Base-by-base conservation (phyloP, 2,329 filamentous ascomycete species). In the Hymenoscyphus occultus region DNA sequence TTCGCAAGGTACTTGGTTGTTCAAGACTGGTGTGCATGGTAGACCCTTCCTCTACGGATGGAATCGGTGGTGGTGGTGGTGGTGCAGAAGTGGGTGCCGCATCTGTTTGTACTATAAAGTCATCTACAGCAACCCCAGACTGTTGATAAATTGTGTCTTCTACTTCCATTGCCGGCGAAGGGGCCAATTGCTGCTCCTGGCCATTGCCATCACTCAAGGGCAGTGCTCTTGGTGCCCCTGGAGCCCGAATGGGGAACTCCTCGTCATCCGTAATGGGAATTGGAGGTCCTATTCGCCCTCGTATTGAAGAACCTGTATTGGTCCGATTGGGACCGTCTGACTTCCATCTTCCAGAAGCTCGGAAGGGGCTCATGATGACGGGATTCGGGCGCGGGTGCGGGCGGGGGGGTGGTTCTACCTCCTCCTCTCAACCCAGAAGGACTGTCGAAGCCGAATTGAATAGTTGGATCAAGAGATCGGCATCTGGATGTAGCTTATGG, bases 251-350 rank as follows among this genome's bases (percentile, higher is more conserved):
- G 12, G 83, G 80, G 69, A 86, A 84, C 65, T 86, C 84, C 67
- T 86, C 80, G 70, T 82, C 82, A 65, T 84, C 83, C 51, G 78
- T 69, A 64, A 88, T 82, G 1, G 85, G 85, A 59, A 88, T 88
- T 14, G 86, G 86, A 6, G 80, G 63, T 22, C 60, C 59, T 48
- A 65, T 88, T 69, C 82, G 84, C 67, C 85, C 85, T 48, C 86
- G 82, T 67, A 88, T 83, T 40, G 72, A 72, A 31, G 82, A 81
- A 63, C 75, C 76, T 48, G 78, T 74, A 69, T 79, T 80, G 39
- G 67, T 58, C 60, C 69, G 67, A 61, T 54, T 65, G 45, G 66
- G 66, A 42, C 39, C 63, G 39, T 70, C 68, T 31, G 63, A 54
- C 63, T 68, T 72, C 68, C 71, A 71, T 65, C 68, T 73, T 42